Evolutionary conservation across 805 yeast species (phyloP).

Genomic region (Teunomyces gatunensis): DNA sequence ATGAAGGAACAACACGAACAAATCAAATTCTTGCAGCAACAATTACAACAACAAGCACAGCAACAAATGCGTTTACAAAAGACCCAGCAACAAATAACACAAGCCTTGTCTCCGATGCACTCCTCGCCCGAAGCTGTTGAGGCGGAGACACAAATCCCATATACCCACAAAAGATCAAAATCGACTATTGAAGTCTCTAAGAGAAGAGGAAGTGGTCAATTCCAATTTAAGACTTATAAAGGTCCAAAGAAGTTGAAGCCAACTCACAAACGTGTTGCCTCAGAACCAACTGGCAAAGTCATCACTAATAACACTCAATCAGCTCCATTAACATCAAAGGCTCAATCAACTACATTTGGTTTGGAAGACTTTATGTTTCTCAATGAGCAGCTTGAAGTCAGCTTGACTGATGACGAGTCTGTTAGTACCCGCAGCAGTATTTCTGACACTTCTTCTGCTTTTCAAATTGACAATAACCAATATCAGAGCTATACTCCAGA

Average conservation of each 20-base stretch:
- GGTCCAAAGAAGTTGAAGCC: conserved; percentile 24
- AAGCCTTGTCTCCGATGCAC: neutral
- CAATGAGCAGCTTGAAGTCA: conserved; percentile 19
- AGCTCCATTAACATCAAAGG: conserved; percentile 6
- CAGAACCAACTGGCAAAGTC: conserved; percentile 16
- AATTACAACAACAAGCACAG: conserved; percentile 20
- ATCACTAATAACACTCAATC: neutral
- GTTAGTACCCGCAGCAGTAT: conserved; percentile 7
- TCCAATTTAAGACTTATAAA: conserved; percentile 30
- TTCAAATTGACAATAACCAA: conserved; percentile 4
- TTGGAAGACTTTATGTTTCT: conserved; percentile 30
- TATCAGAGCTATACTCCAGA: conserved; percentile 18
- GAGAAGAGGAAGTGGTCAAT: conserved; percentile 17
- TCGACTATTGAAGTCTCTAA: conserved; percentile 20
- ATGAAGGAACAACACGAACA: conserved; percentile 24
- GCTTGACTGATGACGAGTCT: conserved; percentile 10
- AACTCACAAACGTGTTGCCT: conserved; percentile 19
- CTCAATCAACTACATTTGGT: conserved; percentile 7
- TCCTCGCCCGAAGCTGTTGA: conserved; percentile 1
- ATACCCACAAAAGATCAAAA: conserved; percentile 25
- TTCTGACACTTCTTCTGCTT: conserved; percentile 1
- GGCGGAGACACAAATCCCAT: conserved; percentile 5
- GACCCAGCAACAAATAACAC: conserved; percentile 5
- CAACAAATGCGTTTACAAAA: conserved; percentile 7
- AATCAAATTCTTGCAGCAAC: conserved; percentile 19